Conservation (phyloP, 345 rosid species). For the Reutealis trisperma region DNA sequence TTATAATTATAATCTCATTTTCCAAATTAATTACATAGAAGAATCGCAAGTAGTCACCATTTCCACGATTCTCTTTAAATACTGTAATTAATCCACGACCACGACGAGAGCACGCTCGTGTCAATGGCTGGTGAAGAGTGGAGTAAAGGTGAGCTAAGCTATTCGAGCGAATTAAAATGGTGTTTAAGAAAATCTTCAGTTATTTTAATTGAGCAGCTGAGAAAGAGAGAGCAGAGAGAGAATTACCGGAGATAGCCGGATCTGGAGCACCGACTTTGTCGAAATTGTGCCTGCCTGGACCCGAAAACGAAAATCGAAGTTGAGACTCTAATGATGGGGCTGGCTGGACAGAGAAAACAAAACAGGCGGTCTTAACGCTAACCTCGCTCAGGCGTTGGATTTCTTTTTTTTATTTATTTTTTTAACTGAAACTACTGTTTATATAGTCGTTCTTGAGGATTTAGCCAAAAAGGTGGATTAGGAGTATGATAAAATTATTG, state of each 20-base stretch:
- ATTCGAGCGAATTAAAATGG: background rate
- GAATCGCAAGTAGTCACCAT: background rate
- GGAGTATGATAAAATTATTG: background rate
- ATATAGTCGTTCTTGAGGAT: background rate
- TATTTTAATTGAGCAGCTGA: background rate
- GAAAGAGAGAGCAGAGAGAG: background rate
- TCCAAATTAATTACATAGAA: background rate
- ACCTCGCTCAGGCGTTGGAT: background rate
- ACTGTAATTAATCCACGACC: background rate
- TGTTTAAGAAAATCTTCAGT: background rate
- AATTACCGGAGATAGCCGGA: slow-evolving; percentile 18
- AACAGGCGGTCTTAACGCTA: background rate
- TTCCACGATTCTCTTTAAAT: background rate
- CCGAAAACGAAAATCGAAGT: slow-evolving; percentile 17
- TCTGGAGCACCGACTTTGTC: too few species aligned
- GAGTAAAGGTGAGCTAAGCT: background rate
- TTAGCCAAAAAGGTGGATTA: background rate
- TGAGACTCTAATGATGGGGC: background rate
- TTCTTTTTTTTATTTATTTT: background rate
- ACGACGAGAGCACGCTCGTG: background rate
- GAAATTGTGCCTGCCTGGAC: slow-evolving; percentile 12
- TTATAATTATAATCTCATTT: background rate
- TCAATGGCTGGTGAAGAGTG: background rate
- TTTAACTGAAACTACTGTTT: slow-evolving; percentile 10
- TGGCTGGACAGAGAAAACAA: slow-evolving; percentile 2